These are phyloP conservation scores for Stygiomarasmius scandens DNA, from an alignment of 1,284 basidiomycete genomes.

Conservation along the genomic window DNA sequence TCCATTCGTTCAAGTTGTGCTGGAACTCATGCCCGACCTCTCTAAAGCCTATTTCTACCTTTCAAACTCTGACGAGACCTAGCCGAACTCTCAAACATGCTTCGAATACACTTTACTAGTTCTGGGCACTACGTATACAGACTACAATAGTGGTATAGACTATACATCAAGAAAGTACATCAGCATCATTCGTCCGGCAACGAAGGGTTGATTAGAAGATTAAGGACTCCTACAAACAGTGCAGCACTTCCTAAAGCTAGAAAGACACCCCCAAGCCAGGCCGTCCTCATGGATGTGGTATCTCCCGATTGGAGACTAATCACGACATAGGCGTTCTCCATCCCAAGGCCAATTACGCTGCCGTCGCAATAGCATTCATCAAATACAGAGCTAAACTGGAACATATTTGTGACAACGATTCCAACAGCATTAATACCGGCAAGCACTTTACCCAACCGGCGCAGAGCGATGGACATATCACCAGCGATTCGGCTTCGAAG, in stretches of 20 bases:
- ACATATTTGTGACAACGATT: background rate
- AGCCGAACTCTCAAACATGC: too few relatives aligned
- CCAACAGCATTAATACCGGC: background rate
- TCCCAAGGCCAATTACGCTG: conserved; percentile 1
- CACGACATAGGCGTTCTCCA: conserved; percentile 19
- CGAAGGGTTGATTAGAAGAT: conserved; percentile 2
- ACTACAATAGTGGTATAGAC: too few relatives aligned
- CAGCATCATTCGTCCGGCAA: too few relatives aligned
- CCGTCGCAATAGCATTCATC: conserved; percentile 2
- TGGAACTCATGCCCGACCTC: too few relatives aligned
- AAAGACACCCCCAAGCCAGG: conserved; percentile 19
- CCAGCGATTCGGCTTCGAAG: background rate
- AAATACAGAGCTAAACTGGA: conserved; percentile 2
- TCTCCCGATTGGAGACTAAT: conserved; percentile 16
- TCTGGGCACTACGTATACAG: too few relatives aligned
- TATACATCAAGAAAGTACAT: too few relatives aligned
- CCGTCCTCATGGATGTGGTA: conserved; percentile 16
- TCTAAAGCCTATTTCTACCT: too few relatives aligned
- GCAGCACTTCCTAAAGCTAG: conserved; percentile 15
- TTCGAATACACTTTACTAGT: too few relatives aligned
- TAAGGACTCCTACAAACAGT: background rate
- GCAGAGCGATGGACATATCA: conserved; percentile 19
- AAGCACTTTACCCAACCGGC: conserved; percentile 8
- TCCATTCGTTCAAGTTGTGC: too few relatives aligned
- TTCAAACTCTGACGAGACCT: too few relatives aligned